Evolutionary conservation across 2,329 filamentous ascomycete species (phyloP), one percentile per base, ranked within the genome.

Genomic region (Aciculosporium take): DNA sequence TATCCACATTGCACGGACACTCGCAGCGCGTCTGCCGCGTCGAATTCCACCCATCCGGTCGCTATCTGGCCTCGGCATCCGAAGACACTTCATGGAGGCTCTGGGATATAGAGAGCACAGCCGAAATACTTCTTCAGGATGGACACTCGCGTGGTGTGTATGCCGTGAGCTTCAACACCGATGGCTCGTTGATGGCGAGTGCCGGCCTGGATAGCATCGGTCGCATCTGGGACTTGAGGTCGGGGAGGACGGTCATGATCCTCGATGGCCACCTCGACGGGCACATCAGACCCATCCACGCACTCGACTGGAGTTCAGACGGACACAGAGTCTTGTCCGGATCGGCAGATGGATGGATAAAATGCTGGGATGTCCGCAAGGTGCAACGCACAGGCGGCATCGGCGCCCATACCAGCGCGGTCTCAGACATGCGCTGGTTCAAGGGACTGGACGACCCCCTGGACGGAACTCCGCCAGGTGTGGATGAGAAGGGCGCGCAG

Each of bases 71-170:
- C 5, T 94, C 88, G 1, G 91, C 91, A 6, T 94, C 87, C 0
- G 91, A 91, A 53, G 91, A 98, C 57, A 94, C 87, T 2, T 94
- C 91, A 0, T 98, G 91, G 91, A 78, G 89, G 34, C 68, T 98
- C 27, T 98, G 91, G 89, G 89, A 96, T 57, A 77, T 96, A 1
- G 79, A 85, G 50, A 91, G 82, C 0, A 84, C 79, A 0, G 80
- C 80, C 2, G 88, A 96, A 56, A 64, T 96, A 2, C 69, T 94
- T 1, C 69, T 93, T 1, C 91, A 98, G 59, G 89, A 96, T 63
- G 91, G 91, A 1, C 91, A 98, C 59, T 93, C 87, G 8, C 78
- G 89, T 42, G 91, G 93, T 46, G 91, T 96, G 10, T 96, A 91
- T 54, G 75, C 87, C 0, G 74, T 96, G 39, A 78, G 79, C 54